These are phyloP conservation scores for Oidiodendron maius DNA, from an alignment of 495 filamentous ascomycete species.

Conservation along the genomic window DNA sequence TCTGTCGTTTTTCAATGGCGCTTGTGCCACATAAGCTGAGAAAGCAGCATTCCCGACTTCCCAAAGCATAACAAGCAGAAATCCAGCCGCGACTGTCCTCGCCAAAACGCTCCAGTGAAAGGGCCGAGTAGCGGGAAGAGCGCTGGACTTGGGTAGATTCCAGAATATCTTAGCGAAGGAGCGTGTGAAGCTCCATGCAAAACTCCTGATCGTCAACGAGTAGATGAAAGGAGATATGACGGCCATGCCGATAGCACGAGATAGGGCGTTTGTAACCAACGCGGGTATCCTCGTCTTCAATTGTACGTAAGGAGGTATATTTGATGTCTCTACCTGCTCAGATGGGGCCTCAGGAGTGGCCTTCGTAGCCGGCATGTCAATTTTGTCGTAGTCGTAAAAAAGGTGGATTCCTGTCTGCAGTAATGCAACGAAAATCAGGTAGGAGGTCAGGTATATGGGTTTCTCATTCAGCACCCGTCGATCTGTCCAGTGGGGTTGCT, in stretches of 20 bases:
- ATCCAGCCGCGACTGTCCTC: conserved; percentile 57
- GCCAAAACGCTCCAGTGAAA: conserved; percentile 50
- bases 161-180: conserved; percentile 64
- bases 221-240: conserved; percentile 42
- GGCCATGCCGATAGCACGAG: conserved; percentile 35
- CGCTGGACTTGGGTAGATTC: conserved; percentile 63
- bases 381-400: conserved; percentile 65
- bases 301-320: conserved; percentile 23
- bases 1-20: conserved; percentile 74
- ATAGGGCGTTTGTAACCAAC: conserved; percentile 26
- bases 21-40: conserved; percentile 66
- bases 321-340: conserved; percentile 17
- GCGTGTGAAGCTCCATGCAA: conserved; percentile 62
- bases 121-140: conserved; percentile 52
- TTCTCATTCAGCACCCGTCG: conserved; percentile 81
- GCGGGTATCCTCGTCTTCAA: conserved; percentile 25
- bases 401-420: conserved; percentile 66
- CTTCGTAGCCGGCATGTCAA: conserved; percentile 25
- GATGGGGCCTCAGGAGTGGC: conserved; percentile 8
- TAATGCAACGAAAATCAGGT: conserved; percentile 61
- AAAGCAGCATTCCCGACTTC: conserved; percentile 70
- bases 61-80: conserved; percentile 66
- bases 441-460: conserved; percentile 71
- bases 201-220: conserved; percentile 38
- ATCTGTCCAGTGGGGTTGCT: conserved; percentile 52